phyloP scores from a whole-genome alignment of 1,284 basidiomycete species.

The Fistulinella staudtii region DNA sequence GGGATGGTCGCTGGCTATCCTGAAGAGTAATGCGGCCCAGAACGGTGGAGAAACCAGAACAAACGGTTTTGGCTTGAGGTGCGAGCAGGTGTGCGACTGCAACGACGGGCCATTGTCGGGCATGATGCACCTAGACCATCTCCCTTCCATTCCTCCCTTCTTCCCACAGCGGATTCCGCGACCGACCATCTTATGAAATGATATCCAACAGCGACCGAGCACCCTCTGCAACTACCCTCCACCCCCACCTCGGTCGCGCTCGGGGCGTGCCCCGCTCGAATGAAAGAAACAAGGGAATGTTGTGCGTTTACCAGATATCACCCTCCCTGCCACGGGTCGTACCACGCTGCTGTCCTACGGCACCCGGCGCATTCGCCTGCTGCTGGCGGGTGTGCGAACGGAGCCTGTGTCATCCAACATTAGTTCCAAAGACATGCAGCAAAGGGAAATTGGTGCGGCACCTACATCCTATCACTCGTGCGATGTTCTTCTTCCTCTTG shows the following conservation, averaged over 20 bases:
- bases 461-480: slow-evolving; percentile 76
- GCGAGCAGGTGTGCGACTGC: slow-evolving; percentile 21
- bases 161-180: slow-evolving; percentile 20
- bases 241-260: slow-evolving; percentile 60
- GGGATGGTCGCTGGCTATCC: slow-evolving; percentile 19
- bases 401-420: slow-evolving; percentile 47
- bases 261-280: slow-evolving; percentile 49
- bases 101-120: slow-evolving; percentile 22
- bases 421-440: slow-evolving; percentile 13
- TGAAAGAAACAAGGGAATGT: slow-evolving; percentile 39
- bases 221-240: slow-evolving; percentile 49
- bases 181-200: slow-evolving; percentile 38
- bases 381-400: slow-evolving; percentile 82
- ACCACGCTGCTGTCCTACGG: slow-evolving; percentile 59
- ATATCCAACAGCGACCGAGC: slow-evolving; percentile 49
- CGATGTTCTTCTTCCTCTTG: slow-evolving; percentile 78
- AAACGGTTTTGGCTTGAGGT: slow-evolving; percentile 12
- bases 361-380: slow-evolving; percentile 50
- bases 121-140: slow-evolving; percentile 45
- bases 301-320: slow-evolving; percentile 67
- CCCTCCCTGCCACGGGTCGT: slow-evolving; percentile 55
- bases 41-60: slow-evolving; percentile 14
- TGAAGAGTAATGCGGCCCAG: slow-evolving; percentile 21
- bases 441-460: slow-evolving; percentile 29
- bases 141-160: slow-evolving; percentile 15